Evolutionary conservation across 2,329 filamentous ascomycete species (phyloP).

Genomic region (Bipolaris oryzae): DNA sequence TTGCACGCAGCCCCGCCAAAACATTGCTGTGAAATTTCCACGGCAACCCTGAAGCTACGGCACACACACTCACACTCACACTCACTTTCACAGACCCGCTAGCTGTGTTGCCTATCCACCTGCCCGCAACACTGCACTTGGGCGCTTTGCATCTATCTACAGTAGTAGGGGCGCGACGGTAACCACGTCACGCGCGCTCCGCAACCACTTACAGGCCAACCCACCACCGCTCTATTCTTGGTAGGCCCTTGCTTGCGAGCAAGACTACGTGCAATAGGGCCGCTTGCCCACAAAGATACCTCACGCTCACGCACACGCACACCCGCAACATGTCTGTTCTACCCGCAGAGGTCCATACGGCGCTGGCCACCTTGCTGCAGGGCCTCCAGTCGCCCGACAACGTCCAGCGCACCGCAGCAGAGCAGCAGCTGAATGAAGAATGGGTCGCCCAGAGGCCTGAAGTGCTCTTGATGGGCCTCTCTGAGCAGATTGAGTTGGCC

Average conservation of each 20-base stretch:
- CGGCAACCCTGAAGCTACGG: slow-evolving; percentile 14
- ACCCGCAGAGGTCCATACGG: slow-evolving; percentile 79
- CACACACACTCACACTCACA: not conserved
- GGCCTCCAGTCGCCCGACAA: slow-evolving; percentile 92
- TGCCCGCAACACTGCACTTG: not conserved
- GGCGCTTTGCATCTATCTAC: slow-evolving; percentile 3
- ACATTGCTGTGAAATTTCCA: slow-evolving; percentile 24
- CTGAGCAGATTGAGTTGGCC: slow-evolving; percentile 85
- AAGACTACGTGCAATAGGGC: slow-evolving; percentile 21
- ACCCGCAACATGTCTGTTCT: slow-evolving; percentile 76
- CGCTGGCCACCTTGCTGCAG: slow-evolving; percentile 84
- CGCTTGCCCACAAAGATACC: slow-evolving; percentile 25
- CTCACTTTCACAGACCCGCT: not conserved
- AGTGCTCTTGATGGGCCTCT: slow-evolving; percentile 88
- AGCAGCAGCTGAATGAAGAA: slow-evolving; percentile 87
- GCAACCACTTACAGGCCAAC: slow-evolving; percentile 3
- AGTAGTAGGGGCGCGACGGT: slow-evolving; percentile 10
- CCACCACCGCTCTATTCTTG: not conserved
- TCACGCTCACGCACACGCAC: slow-evolving; percentile 11
- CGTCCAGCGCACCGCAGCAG: slow-evolving; percentile 78
- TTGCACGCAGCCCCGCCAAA: slow-evolving; percentile 26
- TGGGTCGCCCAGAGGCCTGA: slow-evolving; percentile 86
- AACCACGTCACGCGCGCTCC: slow-evolving; percentile 18
- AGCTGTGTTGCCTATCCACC: slow-evolving; percentile 10
- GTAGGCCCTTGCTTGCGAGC: slow-evolving; percentile 19